Percentiles rank a stretch among this genome's conserved stretches.
Conservation (phyloP, 805 yeast species). For the Candida tallmaniae region DNA sequence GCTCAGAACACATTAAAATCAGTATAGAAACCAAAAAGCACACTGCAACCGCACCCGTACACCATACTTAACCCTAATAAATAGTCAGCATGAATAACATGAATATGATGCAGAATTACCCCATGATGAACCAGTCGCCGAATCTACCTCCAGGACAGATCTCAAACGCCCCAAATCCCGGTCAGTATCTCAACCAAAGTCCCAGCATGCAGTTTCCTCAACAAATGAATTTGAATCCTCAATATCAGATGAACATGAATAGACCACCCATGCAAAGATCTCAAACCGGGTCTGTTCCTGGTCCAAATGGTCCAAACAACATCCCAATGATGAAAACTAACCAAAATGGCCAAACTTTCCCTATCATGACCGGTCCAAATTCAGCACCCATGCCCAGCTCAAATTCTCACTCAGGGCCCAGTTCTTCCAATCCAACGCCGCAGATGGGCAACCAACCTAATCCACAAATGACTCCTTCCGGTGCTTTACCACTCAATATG, state of each 20-base stretch:
- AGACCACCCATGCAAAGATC: neutral
- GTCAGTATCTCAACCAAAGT: conserved; percentile 12
- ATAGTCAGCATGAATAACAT: too few species aligned
- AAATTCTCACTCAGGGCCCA: conserved; percentile 13
- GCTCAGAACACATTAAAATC: too few species aligned
- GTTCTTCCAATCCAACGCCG: conserved; percentile 26
- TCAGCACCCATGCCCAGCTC: conserved; percentile 20
- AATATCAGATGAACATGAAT: conserved; percentile 5
- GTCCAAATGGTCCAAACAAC: too few species aligned
- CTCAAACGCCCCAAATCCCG: conserved; percentile 3
- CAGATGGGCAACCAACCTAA: conserved; percentile 24
- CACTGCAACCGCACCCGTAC: too few species aligned
- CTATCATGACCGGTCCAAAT: conserved; percentile 15
- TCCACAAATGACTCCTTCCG: conserved; percentile 10
- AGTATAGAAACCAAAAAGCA: too few species aligned
- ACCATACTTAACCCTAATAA: too few species aligned
- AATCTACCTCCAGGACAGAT: conserved; percentile 4
- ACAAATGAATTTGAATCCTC: conserved; percentile 9
- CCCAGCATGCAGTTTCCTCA: conserved; percentile 11
- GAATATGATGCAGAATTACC: conserved; percentile 4
- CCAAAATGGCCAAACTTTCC: too few species aligned
- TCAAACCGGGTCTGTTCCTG: conserved; percentile 1
- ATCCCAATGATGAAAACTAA: too few species aligned
- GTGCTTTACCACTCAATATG: too few species aligned
- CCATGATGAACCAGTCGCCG: conserved; percentile 5